Conservation (phyloP, 1,284 basidiomycete genomes). For the Xanthoconium separans region DNA sequence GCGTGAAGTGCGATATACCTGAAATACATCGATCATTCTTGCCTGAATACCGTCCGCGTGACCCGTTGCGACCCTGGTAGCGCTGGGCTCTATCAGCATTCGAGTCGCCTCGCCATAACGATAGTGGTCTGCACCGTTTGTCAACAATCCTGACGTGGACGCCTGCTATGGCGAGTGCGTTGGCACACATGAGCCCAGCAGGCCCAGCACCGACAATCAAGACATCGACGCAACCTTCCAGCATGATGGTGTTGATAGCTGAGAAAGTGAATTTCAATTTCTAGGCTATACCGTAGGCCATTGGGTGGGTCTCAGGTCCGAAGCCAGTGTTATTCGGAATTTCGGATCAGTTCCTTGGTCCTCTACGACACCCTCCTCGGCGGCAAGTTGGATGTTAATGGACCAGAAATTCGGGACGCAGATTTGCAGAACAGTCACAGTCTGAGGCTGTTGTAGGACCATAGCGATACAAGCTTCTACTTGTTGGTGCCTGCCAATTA, state of each 20-base stretch:
- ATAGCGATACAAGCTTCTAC: no score
- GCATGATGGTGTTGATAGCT: conserved; percentile 11
- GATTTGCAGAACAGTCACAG: no score
- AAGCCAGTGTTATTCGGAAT: no score
- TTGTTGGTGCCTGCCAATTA: no score
- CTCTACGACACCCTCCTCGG: no score
- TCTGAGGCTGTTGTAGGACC: no score
- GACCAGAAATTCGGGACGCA: no score
- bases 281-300: no score
- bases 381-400: no score
- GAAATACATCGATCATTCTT: conserved; percentile 72
- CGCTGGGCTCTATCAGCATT: conserved; percentile 35
- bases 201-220: conserved; percentile 60
- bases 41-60: conserved; percentile 80
- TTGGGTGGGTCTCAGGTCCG: no score
- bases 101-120: not conserved
- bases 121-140: conserved; percentile 1
- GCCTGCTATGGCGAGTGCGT: conserved; percentile 59
- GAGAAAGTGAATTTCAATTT: no score
- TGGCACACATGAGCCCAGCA: conserved; percentile 62
- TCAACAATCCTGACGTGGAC: conserved; percentile 53
- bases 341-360: no score
- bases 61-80: conserved; percentile 56
- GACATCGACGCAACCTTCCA: conserved; percentile 48
- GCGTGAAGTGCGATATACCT: conserved; percentile 38